Percentiles rank a stretch among this genome's conserved stretches.
These are phyloP conservation scores for Plasmodium vinckei DNA, from an alignment of 169 alveolate species.

Conservation along the genomic window DNA sequence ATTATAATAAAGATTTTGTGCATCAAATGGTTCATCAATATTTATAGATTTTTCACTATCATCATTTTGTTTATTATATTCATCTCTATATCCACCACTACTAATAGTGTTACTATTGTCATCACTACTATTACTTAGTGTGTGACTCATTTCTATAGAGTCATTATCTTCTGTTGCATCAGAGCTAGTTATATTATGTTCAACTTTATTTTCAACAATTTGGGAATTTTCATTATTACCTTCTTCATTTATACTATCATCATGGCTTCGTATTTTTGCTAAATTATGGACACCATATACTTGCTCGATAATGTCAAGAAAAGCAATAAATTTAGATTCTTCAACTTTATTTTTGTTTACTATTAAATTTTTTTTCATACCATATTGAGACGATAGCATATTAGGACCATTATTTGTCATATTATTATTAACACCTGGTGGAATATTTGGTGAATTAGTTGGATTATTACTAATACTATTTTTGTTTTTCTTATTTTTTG, in stretches of 20 bases:
- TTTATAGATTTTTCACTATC: not conserved
- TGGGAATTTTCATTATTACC: not conserved
- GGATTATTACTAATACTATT: not conserved
- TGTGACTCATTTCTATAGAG: not conserved
- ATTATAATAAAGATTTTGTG: not conserved
- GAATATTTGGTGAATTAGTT: conserved; percentile 19
- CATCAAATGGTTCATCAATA: not conserved
- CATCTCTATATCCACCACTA: not conserved
- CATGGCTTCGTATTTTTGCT: not conserved
- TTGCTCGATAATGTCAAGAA: conserved; percentile 59
- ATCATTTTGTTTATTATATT: not conserved
- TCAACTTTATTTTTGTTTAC: conserved; percentile 19
- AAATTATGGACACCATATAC: conserved; percentile 1
- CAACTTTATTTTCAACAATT: not conserved
- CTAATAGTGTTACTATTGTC: not conserved
- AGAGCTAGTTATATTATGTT: not conserved
- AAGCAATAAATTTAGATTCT: conserved; percentile 39
- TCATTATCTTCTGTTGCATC: not conserved
- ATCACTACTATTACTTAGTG: not conserved
- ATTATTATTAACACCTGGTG: not conserved
- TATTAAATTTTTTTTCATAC: conserved; percentile 2
- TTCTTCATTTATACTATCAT: not conserved
- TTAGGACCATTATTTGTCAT: no score
- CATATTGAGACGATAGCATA: not conserved
- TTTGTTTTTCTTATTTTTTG: not conserved